phyloP scores from a whole-genome alignment of 2,329 filamentous ascomycete species.

The Orbilia brochopaga region DNA sequence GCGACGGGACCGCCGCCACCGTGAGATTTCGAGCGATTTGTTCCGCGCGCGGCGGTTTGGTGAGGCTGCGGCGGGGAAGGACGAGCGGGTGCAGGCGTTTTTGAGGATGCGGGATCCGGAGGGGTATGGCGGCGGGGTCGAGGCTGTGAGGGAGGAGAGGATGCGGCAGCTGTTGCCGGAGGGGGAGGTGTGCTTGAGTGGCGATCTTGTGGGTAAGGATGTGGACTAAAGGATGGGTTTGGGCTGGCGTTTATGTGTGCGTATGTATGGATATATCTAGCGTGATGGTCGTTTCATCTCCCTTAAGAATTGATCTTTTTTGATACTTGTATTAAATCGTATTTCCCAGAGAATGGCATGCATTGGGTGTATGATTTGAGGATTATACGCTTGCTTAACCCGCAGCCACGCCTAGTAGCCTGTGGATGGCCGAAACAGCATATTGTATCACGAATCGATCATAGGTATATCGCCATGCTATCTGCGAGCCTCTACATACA shows the following conservation, averaged over 20 bases:
- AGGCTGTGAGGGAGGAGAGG: constrained; percentile 60
- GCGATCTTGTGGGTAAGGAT: constrained; percentile 55
- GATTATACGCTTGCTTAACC: no score
- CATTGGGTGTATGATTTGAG: no score
- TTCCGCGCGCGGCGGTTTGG: constrained; percentile 65
- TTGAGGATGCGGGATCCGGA: constrained; percentile 72
- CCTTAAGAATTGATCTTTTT: no score
- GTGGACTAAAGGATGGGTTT: constrained; percentile 7
- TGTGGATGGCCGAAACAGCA: no score
- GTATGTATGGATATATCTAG: no score
- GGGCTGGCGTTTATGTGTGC: constrained; percentile 1
- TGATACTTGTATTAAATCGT: no score
- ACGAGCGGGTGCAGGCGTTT: constrained; percentile 78
- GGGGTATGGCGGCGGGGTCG: constrained; percentile 52
- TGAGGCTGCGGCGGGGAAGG: constrained; percentile 63
- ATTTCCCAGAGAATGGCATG: no score
- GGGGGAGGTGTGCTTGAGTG: constrained; percentile 61
- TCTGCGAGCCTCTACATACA: background rate
- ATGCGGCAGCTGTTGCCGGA: constrained; percentile 61
- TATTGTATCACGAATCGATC: no score
- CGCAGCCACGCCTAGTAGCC: no score
- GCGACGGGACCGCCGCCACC: constrained; percentile 70
- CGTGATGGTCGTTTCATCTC: no score
- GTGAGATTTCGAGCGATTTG: constrained; percentile 69
- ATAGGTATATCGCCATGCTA: no score